A percentile compares a stretch with the other conserved stretches of the same genome.
These are phyloP conservation scores for Trichoderma brevicompactum DNA, from an alignment of 2,329 filamentous ascomycete genomes.

Conservation along the genomic window DNA sequence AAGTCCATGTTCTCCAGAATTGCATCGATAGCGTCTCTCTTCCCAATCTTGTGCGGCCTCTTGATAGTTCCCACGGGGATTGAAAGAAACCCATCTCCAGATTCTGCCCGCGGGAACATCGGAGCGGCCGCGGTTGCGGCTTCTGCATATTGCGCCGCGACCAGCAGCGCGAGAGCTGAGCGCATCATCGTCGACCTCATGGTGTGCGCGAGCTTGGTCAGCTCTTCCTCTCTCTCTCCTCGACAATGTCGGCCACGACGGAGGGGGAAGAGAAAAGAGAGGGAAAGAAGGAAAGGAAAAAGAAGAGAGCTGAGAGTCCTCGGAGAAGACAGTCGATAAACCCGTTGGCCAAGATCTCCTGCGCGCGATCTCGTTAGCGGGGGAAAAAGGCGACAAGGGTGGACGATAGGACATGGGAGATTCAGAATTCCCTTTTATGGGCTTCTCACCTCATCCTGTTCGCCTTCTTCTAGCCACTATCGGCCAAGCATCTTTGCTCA, in stretches of 20 bases:
- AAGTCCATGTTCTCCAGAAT: slow-evolving; percentile 44
- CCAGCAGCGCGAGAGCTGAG: slow-evolving; percentile 29
- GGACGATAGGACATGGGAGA: neutral
- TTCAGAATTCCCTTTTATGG: neutral
- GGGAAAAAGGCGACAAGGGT: neutral
- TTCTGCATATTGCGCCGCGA: slow-evolving; percentile 24
- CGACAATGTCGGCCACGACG: no score
- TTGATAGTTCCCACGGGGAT: slow-evolving; percentile 43
- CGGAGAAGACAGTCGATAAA: neutral
- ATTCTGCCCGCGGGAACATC: slow-evolving; percentile 38
- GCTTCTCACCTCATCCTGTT: neutral
- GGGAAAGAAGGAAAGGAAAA: no score
- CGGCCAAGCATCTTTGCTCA: neutral
- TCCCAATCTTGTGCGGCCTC: slow-evolving; percentile 35
- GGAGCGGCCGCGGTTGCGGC: slow-evolving; percentile 25
- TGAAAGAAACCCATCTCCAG: slow-evolving; percentile 45
- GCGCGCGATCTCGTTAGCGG: slow-evolving; percentile 1
- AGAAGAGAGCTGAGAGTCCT: neutral
- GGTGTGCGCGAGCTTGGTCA: neutral
- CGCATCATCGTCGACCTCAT: slow-evolving; percentile 30
- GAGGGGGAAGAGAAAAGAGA: neutral
- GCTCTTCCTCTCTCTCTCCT: neutral
- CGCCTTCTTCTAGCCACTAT: slow-evolving; percentile 10
- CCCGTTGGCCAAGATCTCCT: neutral
- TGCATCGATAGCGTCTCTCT: slow-evolving; percentile 38